Conservation (phyloP, 495 filamentous ascomycete genomes). For the Cercophora scortea region DNA sequence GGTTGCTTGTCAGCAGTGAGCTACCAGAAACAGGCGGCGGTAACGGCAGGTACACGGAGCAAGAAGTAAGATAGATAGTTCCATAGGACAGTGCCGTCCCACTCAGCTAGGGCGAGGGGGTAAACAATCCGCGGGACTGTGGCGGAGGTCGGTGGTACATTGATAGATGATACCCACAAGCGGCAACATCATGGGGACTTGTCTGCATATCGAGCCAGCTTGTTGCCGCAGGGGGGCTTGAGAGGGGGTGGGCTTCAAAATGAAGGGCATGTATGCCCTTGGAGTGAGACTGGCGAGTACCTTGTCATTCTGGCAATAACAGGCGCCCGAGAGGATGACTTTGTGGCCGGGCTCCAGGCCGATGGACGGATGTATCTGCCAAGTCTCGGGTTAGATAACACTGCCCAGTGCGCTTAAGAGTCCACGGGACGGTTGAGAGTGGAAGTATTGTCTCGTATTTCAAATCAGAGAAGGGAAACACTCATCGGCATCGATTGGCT, state of each 20-base stretch:
- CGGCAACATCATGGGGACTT: no score
- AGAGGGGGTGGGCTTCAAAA: no score
- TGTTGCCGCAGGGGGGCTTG: no score
- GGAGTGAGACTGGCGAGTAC: no score
- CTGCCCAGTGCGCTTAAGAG: neutral
- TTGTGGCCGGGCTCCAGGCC: neutral
- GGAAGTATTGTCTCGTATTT: conserved; percentile 10
- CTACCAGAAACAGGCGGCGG: neutral
- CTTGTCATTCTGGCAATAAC: no score
- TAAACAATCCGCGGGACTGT: neutral
- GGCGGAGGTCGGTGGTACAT: no score
- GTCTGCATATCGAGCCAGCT: no score
- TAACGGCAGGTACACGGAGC: neutral
- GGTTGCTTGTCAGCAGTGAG: neutral
- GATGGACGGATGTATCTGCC: neutral
- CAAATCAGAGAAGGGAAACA: conserved; percentile 16
- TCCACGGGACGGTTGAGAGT: conserved; percentile 6
- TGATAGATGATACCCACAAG: neutral
- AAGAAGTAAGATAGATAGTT: neutral
- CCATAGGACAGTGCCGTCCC: neutral
- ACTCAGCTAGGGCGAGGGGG: neutral
- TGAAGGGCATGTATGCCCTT: no score
- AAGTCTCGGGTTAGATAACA: conserved; percentile 5
- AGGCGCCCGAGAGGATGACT: no score
- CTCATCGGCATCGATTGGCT: conserved; percentile 10